Conservation (phyloP, 371 early-diverging fungal genomes). For the Dichotomocladium elegans region DNA sequence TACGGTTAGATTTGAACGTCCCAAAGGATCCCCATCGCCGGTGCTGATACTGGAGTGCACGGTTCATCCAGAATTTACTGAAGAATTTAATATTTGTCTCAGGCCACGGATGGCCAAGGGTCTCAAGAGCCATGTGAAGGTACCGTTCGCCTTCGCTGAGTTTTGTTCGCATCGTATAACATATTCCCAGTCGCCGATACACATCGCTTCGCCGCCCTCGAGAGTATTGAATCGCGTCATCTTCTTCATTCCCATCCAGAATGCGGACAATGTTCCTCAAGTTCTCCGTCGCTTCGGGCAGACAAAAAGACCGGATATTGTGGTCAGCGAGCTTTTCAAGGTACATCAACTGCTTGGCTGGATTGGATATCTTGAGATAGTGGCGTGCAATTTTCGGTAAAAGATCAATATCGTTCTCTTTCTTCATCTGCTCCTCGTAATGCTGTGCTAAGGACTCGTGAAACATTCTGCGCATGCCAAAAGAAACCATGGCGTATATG, state of each 20-base stretch:
- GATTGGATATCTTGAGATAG: slow-evolving; percentile 38
- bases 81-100: slow-evolving; percentile 17
- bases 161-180: slow-evolving; percentile 44
- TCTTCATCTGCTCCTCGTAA: slow-evolving; percentile 35
- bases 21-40: slow-evolving; percentile 12
- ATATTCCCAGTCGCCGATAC: slow-evolving; percentile 45
- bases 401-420: slow-evolving; percentile 31
- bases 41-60: slow-evolving; percentile 20
- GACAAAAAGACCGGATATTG: slow-evolving; percentile 44
- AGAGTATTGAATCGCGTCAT: slow-evolving; percentile 24
- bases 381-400: slow-evolving; percentile 41
- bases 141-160: slow-evolving; percentile 44
- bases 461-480: slow-evolving; percentile 37
- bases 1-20: slow-evolving; percentile 11
- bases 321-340: slow-evolving; percentile 18
- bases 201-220: slow-evolving; percentile 40
- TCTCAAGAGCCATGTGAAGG: slow-evolving; percentile 25
- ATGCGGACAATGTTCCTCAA: slow-evolving; percentile 38
- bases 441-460: slow-evolving; percentile 41
- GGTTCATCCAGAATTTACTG: slow-evolving; percentile 24
- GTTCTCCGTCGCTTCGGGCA: slow-evolving; percentile 39
- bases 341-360: slow-evolving; percentile 2
- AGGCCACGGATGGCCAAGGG: slow-evolving; percentile 31
- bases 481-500: slow-evolving; percentile 49
- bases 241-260: slow-evolving; percentile 35